Base-by-base conservation (phyloP, 2,329 filamentous ascomycete species). In the Fusarium newnesense region DNA sequence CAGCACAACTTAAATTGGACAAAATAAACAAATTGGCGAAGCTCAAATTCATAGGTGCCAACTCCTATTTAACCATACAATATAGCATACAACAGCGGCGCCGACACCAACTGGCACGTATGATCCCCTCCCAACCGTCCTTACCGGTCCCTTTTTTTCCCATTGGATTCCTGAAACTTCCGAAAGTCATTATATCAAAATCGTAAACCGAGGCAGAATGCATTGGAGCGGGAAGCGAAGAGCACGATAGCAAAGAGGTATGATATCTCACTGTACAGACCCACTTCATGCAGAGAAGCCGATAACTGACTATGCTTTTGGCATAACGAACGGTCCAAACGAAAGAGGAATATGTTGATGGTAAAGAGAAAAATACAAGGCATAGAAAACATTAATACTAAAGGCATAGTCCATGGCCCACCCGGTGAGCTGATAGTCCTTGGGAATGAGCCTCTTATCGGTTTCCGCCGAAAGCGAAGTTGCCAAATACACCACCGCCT, bases 401-500 rank as follows among this genome's bases (percentile, higher is more conserved):
- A 66, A 44, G 49, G 64, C 67, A 68, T 72, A 54, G 65, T 72
- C 62, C 49, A 49, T 52, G 40, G 53, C 60, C 54, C 16, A 19
- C 32, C n/a, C 49, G 13, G 26, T 16, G 39, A 40, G 37, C 24
- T 53, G 52, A 62, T 53, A 49, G 26, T 15, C 42, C 44, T 30
- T 53, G 26, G 42, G 49, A 21, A 24, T 44, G 44, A 39, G 37
- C 13, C 34, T 24, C 68, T 76, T 79, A 83, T 75, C 82, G 81
- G 75, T 78, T 80, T 65, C 83, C 84, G 40, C 80, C 83, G 82
- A 89, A 88, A 67, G 87, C 85, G 83, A 96, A 96, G 79, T 87
- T 89, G 53, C 94, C 94, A 85, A 96, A 95, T 30, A 92, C 90
- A 58, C 93, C 92, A 32, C 91, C 91, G 5, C 90, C 90, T 26